phyloP scores from a whole-genome alignment of 805 yeast species.

The Candida sonorensis region DNA sequence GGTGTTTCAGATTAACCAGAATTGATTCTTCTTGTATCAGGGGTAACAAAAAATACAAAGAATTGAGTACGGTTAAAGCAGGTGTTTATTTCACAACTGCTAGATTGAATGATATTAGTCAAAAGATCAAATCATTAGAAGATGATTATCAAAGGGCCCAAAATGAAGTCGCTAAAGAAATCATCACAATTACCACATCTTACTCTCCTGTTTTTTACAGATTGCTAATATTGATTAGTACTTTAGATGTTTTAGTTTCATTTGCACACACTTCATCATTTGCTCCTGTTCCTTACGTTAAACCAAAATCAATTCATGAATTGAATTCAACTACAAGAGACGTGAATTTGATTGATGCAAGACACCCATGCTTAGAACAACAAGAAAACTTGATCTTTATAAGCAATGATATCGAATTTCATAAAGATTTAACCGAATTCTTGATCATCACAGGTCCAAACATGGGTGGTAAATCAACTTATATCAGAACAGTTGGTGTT shows the following conservation, averaged over 20 bases:
- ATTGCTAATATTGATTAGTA: constrained; percentile 56
- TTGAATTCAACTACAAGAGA: constrained; percentile 42
- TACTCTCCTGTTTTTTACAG: constrained; percentile 74
- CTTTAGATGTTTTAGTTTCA: constrained; percentile 74
- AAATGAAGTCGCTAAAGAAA: constrained; percentile 71
- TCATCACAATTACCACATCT: constrained; percentile 72
- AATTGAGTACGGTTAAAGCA: constrained; percentile 87
- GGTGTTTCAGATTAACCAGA: constrained; percentile 92
- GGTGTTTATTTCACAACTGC: constrained; percentile 88
- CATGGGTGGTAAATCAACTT: constrained; percentile 97
- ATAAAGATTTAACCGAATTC: constrained; percentile 55
- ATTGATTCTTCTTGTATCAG: constrained; percentile 80
- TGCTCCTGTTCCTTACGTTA: constrained; percentile 76
- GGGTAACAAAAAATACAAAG: constrained; percentile 54
- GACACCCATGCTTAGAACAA: constrained; percentile 93
- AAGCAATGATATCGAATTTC: constrained; percentile 76
- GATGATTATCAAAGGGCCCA: constrained; percentile 71
- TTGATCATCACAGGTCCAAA: constrained; percentile 91
- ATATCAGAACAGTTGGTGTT: constrained; percentile 83
- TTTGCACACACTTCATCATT: constrained; percentile 80
- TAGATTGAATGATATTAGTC: constrained; percentile 52
- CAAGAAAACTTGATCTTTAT: constrained; percentile 90
- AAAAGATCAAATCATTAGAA: constrained; percentile 50
- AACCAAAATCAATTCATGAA: constrained; percentile 53
- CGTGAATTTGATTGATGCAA: constrained; percentile 59